Conservation (phyloP, 345 rosid species). For the Gossypioides kirkii region DNA sequence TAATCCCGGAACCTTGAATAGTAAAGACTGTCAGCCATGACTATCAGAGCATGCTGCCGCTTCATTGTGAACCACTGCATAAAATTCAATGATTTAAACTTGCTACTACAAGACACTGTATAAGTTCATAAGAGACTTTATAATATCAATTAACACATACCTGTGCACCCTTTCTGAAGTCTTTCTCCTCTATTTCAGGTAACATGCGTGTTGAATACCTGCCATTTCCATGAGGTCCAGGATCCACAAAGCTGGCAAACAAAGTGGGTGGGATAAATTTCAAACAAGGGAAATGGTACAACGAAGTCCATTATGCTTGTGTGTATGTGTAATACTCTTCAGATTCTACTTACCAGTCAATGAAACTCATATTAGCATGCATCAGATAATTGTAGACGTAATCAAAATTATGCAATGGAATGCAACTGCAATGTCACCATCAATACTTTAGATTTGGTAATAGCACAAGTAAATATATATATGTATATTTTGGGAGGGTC, state of each 20-base stretch:
- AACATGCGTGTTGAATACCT: conserved; percentile 93
- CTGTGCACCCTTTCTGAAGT: conserved; percentile 99
- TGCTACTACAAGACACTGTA: background rate
- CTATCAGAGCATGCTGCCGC: conserved; percentile 93
- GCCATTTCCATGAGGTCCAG: conserved; percentile 96
- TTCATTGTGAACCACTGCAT: conserved; percentile 98
- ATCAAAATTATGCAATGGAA: conserved; percentile 88
- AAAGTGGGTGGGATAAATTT: conserved; percentile 2
- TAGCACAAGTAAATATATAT: background rate
- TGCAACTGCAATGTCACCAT: conserved; percentile 60
- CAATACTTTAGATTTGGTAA: background rate
- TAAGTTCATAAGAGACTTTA: conserved; percentile 5
- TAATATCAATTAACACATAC: conserved; percentile 27
- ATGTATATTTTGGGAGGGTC: background rate
- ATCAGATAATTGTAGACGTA: conserved; percentile 80
- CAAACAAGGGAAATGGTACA: conserved; percentile 11
- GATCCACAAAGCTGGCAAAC: conserved; percentile 79
- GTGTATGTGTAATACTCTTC: background rate
- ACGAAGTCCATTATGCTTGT: background rate
- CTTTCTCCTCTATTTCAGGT: conserved; percentile 82
- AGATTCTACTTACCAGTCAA: conserved; percentile 65
- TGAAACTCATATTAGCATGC: conserved; percentile 74
- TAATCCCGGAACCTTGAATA: conserved; percentile 80
- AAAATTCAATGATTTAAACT: conserved; percentile 22
- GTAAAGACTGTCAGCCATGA: conserved; percentile 86